phyloP scores from a whole-genome alignment of 2,329 filamentous ascomycete genomes.

The Neonectria ditissima region DNA sequence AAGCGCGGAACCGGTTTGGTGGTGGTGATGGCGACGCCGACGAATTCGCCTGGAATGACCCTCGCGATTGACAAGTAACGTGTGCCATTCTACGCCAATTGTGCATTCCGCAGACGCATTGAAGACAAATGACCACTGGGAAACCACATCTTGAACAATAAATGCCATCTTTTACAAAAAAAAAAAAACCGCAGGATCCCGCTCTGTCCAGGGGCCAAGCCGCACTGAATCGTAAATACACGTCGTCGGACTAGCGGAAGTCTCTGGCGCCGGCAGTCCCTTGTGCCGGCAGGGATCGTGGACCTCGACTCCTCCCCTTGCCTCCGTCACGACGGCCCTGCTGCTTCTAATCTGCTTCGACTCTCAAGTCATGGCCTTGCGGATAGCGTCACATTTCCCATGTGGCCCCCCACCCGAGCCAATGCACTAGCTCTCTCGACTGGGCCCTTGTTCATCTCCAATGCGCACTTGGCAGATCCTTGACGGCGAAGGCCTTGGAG shows the following conservation, averaged over 20 bases:
- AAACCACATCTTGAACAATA: background rate
- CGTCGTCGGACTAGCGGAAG: background rate
- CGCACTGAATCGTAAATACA: background rate
- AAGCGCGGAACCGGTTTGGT: conserved; percentile 5
- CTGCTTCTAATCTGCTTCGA: conserved; percentile 3
- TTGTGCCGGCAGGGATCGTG: background rate
- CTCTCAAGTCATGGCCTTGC: conserved; percentile 3
- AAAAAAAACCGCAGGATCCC: background rate
- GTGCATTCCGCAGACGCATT: background rate
- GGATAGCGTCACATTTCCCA: conserved; percentile 13
- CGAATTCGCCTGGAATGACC: background rate
- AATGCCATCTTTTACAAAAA: background rate
- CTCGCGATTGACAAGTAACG: background rate
- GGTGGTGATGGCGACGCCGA: background rate
- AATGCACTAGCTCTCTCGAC: background rate
- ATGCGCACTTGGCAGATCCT: background rate
- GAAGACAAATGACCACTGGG: background rate
- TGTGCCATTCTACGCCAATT: background rate
- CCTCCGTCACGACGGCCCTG: background rate
- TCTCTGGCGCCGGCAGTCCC: background rate
- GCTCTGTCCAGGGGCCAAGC: background rate
- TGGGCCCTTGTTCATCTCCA: conserved; percentile 7
- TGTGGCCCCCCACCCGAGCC: conserved; percentile 11
- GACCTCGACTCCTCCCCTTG: background rate
- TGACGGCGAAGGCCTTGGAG: conserved; percentile 1